Evolutionary conservation across 345 rosid genomes (phyloP).

Genomic region (Bruguiera sexangula): DNA sequence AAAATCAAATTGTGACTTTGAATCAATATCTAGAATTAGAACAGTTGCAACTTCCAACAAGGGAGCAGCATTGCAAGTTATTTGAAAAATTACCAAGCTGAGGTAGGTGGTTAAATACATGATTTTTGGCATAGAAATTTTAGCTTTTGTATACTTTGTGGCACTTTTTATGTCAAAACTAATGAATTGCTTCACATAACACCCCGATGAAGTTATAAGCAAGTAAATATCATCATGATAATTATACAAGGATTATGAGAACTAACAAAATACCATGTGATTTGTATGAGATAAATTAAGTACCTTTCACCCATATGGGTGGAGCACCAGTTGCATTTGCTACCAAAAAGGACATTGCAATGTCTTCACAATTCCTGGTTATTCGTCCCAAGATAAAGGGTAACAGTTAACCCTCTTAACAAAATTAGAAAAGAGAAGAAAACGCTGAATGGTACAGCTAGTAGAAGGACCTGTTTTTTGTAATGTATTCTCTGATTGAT

Average conservation of each 20-base stretch:
- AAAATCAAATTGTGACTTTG: too few species aligned
- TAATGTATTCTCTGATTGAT: constrained; percentile 63
- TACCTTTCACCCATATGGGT: constrained; percentile 96
- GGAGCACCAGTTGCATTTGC: constrained; percentile 92
- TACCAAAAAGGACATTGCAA: constrained; percentile 95
- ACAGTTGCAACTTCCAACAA: too few species aligned
- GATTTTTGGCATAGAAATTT: too few species aligned
- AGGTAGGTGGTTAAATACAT: too few species aligned
- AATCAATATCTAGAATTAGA: too few species aligned
- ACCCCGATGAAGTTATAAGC: background rate
- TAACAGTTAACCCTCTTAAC: constrained; percentile 14
- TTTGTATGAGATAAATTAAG: background rate
- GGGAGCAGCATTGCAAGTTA: too few species aligned
- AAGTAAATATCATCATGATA: background rate
- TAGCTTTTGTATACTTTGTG: background rate
- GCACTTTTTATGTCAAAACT: background rate
- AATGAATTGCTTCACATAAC: background rate
- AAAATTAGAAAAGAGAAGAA: constrained; percentile 2
- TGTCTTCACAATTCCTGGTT: constrained; percentile 96
- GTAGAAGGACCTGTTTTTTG: constrained; percentile 63
- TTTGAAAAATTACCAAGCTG: too few species aligned
- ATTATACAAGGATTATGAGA: background rate
- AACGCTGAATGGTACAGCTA: background rate
- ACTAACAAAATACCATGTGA: background rate
- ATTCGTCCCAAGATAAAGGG: constrained; percentile 21